Conservation (phyloP, 2,329 filamentous ascomycete genomes). For the Alternaria infectoria region DNA sequence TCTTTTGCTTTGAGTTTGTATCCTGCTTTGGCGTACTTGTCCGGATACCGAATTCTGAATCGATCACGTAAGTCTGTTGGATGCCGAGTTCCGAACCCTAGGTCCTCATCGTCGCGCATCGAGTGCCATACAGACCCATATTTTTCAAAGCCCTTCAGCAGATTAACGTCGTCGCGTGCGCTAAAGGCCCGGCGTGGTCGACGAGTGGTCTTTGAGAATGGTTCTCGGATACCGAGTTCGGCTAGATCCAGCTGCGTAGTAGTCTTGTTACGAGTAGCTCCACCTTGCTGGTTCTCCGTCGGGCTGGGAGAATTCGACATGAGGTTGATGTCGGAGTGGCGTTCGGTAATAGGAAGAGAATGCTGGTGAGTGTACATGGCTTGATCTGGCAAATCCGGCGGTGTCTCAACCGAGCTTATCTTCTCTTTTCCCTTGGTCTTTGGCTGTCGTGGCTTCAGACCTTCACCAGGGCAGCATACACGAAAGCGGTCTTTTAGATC, state of each 20-base stretch:
- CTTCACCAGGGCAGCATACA: conserved; percentile 58
- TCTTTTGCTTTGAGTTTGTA: conserved; percentile 48
- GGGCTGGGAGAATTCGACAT: background rate
- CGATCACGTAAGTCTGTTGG: conserved; percentile 66
- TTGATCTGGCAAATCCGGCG: background rate
- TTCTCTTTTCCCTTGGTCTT: conserved; percentile 47
- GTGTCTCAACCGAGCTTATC: background rate
- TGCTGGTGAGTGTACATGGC: background rate
- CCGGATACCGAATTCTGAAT: conserved; percentile 65
- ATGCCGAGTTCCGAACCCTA: conserved; percentile 59
- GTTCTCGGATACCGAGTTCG: conserved; percentile 57
- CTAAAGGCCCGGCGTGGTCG: conserved; percentile 64
- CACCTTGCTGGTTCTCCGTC: conserved; percentile 10
- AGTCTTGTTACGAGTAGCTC: conserved; percentile 29
- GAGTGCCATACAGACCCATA: conserved; percentile 66
- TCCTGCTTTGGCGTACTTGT: conserved; percentile 60
- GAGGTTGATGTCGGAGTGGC: background rate
- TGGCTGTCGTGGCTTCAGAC: conserved; percentile 33
- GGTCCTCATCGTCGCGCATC: conserved; percentile 62
- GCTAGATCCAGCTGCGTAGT: conserved; percentile 37
- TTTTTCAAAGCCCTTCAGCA: conserved; percentile 64
- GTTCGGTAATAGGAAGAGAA: background rate
- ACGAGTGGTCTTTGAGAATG: conserved; percentile 58
- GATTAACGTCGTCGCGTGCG: conserved; percentile 62
- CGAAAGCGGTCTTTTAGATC: conserved; percentile 69